Evolutionary conservation across 1,139 yeast species (phyloP).

Genomic region (Hemisphaericaspora xylofermentans): DNA sequence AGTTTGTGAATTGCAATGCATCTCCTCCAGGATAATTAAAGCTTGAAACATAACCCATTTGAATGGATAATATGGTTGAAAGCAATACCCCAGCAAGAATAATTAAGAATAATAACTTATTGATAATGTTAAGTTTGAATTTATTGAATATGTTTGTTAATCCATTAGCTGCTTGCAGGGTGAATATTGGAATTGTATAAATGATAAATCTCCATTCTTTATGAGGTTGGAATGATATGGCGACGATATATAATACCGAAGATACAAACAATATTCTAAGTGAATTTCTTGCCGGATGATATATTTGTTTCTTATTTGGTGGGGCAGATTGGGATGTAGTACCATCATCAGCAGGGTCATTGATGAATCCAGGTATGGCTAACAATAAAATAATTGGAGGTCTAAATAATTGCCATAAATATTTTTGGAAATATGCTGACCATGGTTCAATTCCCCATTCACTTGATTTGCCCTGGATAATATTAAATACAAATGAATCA

Average conservation of each 20-base stretch:
- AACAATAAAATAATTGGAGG: constrained; percentile 63
- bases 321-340: constrained; percentile 3
- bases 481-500: constrained; percentile 69
- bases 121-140: constrained; percentile 27
- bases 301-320: constrained; percentile 10
- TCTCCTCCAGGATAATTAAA: constrained; percentile 89
- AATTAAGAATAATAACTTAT: constrained; percentile 27
- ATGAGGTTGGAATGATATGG: constrained; percentile 82
- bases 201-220: constrained; percentile 93
- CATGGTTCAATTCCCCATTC: constrained; percentile 88
- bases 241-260: constrained; percentile 50
- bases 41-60: constrained; percentile 63
- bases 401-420: constrained; percentile 50
- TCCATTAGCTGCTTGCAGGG: constrained; percentile 65
- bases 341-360: constrained; percentile 39
- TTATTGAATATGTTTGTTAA: constrained; percentile 45
- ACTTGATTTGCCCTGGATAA: constrained; percentile 65
- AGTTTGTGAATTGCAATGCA: constrained; percentile 59
- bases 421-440: constrained; percentile 56
- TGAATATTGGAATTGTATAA: constrained; percentile 70
- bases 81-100: constrained; percentile 29
- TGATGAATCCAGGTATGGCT: constrained; percentile 38
- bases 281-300: constrained; percentile 38
- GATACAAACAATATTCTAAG: constrained; percentile 39
- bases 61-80: constrained; percentile 43